Conservation (phyloP, 768 basidiomycete species). For the Boletus rufocinnamomeus region DNA sequence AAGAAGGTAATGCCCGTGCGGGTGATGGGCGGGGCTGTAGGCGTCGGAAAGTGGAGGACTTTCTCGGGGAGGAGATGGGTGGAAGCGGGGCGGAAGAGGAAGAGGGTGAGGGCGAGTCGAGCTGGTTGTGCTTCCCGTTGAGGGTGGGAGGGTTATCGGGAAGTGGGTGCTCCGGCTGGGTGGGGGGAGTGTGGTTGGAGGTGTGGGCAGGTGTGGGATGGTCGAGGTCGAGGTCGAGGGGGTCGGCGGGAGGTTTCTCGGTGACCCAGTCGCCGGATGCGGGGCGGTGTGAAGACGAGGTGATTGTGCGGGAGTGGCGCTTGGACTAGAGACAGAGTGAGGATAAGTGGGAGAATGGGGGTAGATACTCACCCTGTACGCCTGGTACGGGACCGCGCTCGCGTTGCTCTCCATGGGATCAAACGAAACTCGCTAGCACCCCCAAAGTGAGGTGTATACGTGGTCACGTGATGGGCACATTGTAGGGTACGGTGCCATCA, state of each 20-base stretch:
- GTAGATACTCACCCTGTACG: constrained; percentile 42
- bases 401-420: constrained; percentile 17
- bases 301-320: constrained; percentile 43
- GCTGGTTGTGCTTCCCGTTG: constrained; percentile 14
- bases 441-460: too few species aligned
- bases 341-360: neutral
- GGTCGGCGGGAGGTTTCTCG: constrained; percentile 19
- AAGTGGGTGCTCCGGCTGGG: neutral
- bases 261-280: constrained; percentile 25
- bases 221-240: constrained; percentile 6
- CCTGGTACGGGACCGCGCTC: constrained; percentile 48
- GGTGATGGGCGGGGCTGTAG: constrained; percentile 41
- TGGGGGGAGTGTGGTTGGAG: neutral
- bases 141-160: too few species aligned
- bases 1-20: constrained; percentile 30
- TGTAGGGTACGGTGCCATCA: neutral
- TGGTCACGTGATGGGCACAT: constrained; percentile 20
- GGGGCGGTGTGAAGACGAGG: constrained; percentile 2
- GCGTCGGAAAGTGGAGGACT: constrained; percentile 55
- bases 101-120: constrained; percentile 7
- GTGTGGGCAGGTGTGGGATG: neutral
- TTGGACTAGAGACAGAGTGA: constrained; percentile 40
- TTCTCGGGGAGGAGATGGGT: constrained; percentile 19
- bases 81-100: constrained; percentile 15
- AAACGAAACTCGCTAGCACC: neutral